Conservation (phyloP, 2,329 filamentous ascomycete genomes). For the Trichoderma sp. region DNA sequence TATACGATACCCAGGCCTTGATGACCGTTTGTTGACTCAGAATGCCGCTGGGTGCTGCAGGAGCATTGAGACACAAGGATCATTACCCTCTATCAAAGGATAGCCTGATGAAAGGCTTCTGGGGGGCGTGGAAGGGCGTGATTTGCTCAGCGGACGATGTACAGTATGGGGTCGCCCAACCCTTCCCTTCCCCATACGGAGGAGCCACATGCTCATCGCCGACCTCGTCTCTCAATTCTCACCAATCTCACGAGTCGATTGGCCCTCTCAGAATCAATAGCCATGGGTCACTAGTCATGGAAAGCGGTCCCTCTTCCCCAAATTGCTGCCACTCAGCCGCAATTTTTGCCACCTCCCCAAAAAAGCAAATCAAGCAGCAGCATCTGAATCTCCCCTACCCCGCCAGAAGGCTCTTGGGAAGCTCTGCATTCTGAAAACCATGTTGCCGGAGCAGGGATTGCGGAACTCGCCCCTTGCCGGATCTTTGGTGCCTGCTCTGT, state of each 20-base stretch:
- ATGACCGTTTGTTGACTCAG: not conserved
- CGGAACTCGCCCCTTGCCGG: not conserved
- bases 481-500: not conserved
- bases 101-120: not conserved
- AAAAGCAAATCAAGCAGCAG: not conserved
- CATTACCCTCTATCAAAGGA: not conserved
- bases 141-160: not conserved
- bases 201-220: slow-evolving; percentile 1
- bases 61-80: not conserved
- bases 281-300: not conserved
- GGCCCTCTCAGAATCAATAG: not conserved
- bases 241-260: not conserved
- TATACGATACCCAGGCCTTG: not conserved
- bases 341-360: not conserved
- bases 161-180: not conserved
- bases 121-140: not conserved
- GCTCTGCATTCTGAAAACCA: not conserved
- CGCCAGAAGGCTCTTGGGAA: not conserved
- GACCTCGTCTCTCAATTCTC: not conserved
- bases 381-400: not conserved
- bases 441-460: not conserved
- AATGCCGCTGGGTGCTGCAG: not conserved
- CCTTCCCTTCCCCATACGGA: not conserved
- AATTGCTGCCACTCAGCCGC: not conserved
- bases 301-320: not conserved